Evolutionary conservation across 176 grass and related monocot genomes (phyloP), one percentile per base, ranked within the genome.

Genomic region (Canna indica): DNA sequence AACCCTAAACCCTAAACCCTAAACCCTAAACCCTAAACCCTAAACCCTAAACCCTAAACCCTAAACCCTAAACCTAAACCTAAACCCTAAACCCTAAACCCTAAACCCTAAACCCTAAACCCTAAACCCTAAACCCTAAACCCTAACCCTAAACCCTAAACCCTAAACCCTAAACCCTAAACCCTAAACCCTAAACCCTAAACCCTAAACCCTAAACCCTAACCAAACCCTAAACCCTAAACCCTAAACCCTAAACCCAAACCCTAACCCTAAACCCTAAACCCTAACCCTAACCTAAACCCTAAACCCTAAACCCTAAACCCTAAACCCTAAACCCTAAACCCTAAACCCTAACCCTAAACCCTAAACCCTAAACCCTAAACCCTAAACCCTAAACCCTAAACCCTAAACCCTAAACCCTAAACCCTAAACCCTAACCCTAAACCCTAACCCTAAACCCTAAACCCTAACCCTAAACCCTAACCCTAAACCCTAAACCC

Each of bases 111-210:
- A 54, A 54, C 50, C 50, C 50, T 54, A 54, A 54, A 54, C 50
- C 50, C 50, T 54, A 54, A 54, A n/a, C 50, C 50, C 50, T n/a
- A 54, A 54, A 54, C 50, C 50, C 50, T n/a, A n/a, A n/a, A n/a
- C n/a, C n/a, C n/a, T n/a, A n/a, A n/a, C 50, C 50, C 50, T 54
- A 54, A 54, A 54, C 50, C 50, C 50, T 54, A 54, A 54, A 54
- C 50, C 50, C 50, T 54, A 54, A 54, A 54, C 50, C 50, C 50
- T 54, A 54, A 54, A 54, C 50, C 50, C 50, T 54, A 54, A 54
- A 54, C 50, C 50, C 50, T 54, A 54, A 54, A 54, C 50, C 50
- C 50, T 54, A 54, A 54, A 54, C 50, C 50, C 50, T 54, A 54
- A 54, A 54, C 50, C 50, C 50, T 54, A 54, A 54, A 54, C 50